Evolutionary conservation across 345 rosid genomes (phyloP).

Genomic region (Aurinia saxatilis): DNA sequence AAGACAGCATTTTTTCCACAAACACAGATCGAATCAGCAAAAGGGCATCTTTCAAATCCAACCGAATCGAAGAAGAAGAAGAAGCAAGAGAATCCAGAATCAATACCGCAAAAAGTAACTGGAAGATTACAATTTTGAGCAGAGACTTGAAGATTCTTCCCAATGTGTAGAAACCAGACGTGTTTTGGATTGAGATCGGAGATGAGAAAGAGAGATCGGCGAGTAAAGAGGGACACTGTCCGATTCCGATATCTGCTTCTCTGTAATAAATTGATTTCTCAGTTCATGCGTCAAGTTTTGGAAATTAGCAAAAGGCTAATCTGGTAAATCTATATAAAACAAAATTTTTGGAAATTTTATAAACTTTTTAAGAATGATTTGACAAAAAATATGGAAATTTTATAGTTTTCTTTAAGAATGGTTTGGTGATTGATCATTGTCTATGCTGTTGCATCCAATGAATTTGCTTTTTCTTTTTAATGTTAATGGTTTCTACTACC

Average conservation of each 20-base stretch:
- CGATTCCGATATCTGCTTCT: constrained; percentile 28
- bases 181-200: constrained; percentile 20
- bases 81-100: background rate
- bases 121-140: background rate
- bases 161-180: background rate
- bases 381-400: background rate
- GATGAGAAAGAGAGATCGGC: constrained; percentile 22
- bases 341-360: background rate
- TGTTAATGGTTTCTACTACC: background rate
- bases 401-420: background rate
- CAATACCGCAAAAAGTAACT: background rate
- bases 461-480: background rate
- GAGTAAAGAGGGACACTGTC: constrained; percentile 26
- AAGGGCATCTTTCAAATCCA: constrained; percentile 15
- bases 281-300: constrained; percentile 17
- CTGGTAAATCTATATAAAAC: background rate
- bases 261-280: background rate
- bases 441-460: constrained; percentile 3
- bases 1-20: constrained; percentile 4
- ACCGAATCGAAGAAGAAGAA: background rate
- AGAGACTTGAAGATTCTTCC: constrained; percentile 11
- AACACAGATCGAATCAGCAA: constrained; percentile 14
- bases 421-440: constrained; percentile 23
- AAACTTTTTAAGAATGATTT: constrained; percentile 7
- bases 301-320: constrained; percentile 20